Evolutionary conservation across 495 filamentous ascomycete genomes (phyloP).

Genomic region (Amorphotheca resinae): DNA sequence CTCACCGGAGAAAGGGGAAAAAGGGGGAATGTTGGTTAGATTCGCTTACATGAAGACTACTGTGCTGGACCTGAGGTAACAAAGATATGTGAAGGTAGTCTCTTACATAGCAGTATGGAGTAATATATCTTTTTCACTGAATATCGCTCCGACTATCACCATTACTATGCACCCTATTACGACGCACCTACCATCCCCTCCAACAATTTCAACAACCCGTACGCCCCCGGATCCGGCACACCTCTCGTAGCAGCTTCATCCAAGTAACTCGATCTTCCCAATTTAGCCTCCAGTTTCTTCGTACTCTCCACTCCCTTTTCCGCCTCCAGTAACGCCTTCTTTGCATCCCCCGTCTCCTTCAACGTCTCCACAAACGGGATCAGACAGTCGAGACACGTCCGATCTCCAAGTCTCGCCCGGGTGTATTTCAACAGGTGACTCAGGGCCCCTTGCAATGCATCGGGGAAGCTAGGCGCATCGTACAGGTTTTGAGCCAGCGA

Average conservation of each 20-base stretch:
- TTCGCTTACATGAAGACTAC: too few relatives aligned
- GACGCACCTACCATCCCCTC: constrained; percentile 12
- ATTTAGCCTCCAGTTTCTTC: constrained; percentile 38
- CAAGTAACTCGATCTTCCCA: constrained; percentile 49
- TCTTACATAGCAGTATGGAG: too few relatives aligned
- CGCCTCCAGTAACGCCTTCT: constrained; percentile 38
- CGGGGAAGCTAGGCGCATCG: constrained; percentile 21
- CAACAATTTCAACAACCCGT: constrained; percentile 14
- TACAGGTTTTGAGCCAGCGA: constrained; percentile 37
- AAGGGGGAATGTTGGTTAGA: too few relatives aligned
- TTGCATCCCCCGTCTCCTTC: constrained; percentile 27
- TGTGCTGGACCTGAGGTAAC: too few relatives aligned
- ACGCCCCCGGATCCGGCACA: constrained; percentile 16
- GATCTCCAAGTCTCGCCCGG: constrained; percentile 21
- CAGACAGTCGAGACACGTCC: constrained; percentile 48
- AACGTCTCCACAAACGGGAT: constrained; percentile 47
- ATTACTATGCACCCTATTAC: too few relatives aligned
- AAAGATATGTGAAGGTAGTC: too few relatives aligned
- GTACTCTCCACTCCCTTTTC: constrained; percentile 41
- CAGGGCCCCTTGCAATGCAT: constrained; percentile 8
- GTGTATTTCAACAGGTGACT: constrained; percentile 11
- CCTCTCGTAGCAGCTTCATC: constrained; percentile 27
- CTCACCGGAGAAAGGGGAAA: too few relatives aligned
- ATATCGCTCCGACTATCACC: too few relatives aligned
- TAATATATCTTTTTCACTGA: too few relatives aligned